Evolutionary conservation across 345 rosid species (phyloP), one percentile per base, ranked within the genome.

Genomic region (Eutrema japonicum): DNA sequence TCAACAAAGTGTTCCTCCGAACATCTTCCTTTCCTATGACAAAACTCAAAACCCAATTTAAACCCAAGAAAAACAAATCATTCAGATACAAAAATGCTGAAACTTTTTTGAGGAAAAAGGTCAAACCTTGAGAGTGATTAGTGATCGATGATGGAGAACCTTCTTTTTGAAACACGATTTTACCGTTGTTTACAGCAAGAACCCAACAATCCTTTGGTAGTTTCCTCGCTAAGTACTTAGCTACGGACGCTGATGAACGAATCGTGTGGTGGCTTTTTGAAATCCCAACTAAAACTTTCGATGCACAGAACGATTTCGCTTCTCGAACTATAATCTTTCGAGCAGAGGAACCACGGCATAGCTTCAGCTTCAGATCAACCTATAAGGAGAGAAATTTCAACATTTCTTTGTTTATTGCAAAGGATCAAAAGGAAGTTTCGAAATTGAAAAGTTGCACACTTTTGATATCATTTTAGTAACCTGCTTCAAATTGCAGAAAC

Each of bases 401-500:
- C 67, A 55, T 68, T 53, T 11, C 26, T 22, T 22, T 22, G 2
- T 22, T 22, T 22, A 22, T 22, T 22, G 26, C 49, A 43, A 46
- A 64, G 48, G 27, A 16, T 2, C 12, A 13, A 18, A 41, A 8
- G 13, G 45, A 36, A 48, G 52, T 1, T 6, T 10, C 5, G 36
- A 60, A 22, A 63, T 29, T 61, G 51, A 53, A 64, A 58, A 66
- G 36, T 0, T 8, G 0, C 22, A 43, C 7, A 61, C 11, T 62
- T 64, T 22, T 38, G 38, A 40, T 43, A 6, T 52, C 4, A 3
- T 43, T n/a, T 53, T 62, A 92, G 4, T 43, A 53, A 92, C 99
- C 97, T 95, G 99, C 71, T 95, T 95, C 74, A 92, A 75, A 83
- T 90, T 92, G 88, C 99, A 95, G 91, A 95, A 92, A 37, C 99